These are phyloP conservation scores for Periconia sp. DNA, from an alignment of 2,329 filamentous ascomycete genomes.

Conservation along the genomic window DNA sequence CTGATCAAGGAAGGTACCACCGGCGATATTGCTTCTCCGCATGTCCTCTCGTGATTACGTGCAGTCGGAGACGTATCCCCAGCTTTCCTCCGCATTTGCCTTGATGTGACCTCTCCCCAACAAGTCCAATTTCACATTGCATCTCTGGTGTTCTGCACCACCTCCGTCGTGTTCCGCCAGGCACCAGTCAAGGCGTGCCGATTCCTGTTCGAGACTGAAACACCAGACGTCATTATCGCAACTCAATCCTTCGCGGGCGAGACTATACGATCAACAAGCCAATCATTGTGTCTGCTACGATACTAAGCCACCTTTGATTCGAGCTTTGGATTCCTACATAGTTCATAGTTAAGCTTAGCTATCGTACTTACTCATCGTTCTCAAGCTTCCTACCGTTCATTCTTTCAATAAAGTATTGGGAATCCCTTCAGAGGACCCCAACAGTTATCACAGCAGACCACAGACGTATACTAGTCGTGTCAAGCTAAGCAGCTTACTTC, in stretches of 20 bases:
- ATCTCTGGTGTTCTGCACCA: background rate
- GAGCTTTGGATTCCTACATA: background rate
- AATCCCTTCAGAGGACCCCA: too few species aligned
- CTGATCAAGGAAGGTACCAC: conserved; percentile 6
- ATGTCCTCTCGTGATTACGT: background rate
- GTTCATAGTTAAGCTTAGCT: too few species aligned
- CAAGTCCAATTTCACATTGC: too few species aligned
- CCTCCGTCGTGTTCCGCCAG: background rate
- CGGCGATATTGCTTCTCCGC: conserved; percentile 7
- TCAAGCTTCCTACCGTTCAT: too few species aligned
- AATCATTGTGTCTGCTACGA: conserved; percentile 5
- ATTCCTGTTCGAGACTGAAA: conserved; percentile 10
- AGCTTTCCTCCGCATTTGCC: too few species aligned
- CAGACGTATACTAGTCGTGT: too few species aligned
- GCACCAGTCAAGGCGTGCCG: background rate
- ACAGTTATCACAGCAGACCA: too few species aligned
- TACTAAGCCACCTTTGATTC: background rate
- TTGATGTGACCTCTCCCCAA: conserved; percentile 3
- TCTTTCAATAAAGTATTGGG: too few species aligned
- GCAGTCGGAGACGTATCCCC: background rate
- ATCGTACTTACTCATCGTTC: too few species aligned
- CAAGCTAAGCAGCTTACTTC: too few species aligned
- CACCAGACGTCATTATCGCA: conserved; percentile 14
- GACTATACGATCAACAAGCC: conserved; percentile 3
- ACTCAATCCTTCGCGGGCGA: background rate